These are phyloP conservation scores for Epichloe scottii DNA, from an alignment of 2,329 filamentous ascomycete species.

Conservation along the genomic window DNA sequence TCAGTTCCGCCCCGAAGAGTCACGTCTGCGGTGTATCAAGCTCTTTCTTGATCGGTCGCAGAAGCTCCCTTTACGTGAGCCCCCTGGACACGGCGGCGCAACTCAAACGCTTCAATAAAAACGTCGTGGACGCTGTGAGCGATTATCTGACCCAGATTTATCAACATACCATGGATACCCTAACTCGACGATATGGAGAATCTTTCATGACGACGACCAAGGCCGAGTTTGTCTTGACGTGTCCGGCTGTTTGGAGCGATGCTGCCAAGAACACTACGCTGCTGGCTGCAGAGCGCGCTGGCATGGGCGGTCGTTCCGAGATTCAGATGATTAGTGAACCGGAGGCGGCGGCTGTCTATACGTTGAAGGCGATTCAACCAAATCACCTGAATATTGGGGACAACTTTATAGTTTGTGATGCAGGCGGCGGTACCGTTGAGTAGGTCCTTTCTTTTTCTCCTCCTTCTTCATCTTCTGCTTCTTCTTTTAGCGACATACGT, in stretches of 20 bases:
- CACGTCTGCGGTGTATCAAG: slow-evolving; percentile 69
- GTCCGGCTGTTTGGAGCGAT: slow-evolving; percentile 76
- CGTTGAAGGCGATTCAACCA: slow-evolving; percentile 65
- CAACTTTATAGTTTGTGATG: slow-evolving; percentile 51
- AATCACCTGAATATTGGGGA: slow-evolving; percentile 59
- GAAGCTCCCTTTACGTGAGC: slow-evolving; percentile 70
- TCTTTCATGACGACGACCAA: slow-evolving; percentile 66
- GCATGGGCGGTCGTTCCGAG: slow-evolving; percentile 58
- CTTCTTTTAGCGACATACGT: neutral
- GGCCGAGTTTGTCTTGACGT: slow-evolving; percentile 69
- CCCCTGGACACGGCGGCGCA: slow-evolving; percentile 65
- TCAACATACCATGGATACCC: slow-evolving; percentile 65
- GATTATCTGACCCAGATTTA: slow-evolving; percentile 71
- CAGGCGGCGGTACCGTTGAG: slow-evolving; percentile 56
- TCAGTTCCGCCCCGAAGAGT: slow-evolving; percentile 67
- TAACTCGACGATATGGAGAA: slow-evolving; percentile 62
- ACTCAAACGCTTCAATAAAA: slow-evolving; percentile 62
- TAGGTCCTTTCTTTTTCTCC: slow-evolving; percentile 21
- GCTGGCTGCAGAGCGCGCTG: slow-evolving; percentile 63
- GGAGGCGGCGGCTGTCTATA: slow-evolving; percentile 69
- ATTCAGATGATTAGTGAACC: slow-evolving; percentile 73
- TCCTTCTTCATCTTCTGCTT: neutral
- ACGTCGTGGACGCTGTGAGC: slow-evolving; percentile 64
- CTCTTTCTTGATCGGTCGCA: slow-evolving; percentile 71
- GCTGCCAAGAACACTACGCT: slow-evolving; percentile 74